Evolutionary conservation across 2,329 filamentous ascomycete genomes (phyloP).

Genomic region (Penicillium corylophilum): DNA sequence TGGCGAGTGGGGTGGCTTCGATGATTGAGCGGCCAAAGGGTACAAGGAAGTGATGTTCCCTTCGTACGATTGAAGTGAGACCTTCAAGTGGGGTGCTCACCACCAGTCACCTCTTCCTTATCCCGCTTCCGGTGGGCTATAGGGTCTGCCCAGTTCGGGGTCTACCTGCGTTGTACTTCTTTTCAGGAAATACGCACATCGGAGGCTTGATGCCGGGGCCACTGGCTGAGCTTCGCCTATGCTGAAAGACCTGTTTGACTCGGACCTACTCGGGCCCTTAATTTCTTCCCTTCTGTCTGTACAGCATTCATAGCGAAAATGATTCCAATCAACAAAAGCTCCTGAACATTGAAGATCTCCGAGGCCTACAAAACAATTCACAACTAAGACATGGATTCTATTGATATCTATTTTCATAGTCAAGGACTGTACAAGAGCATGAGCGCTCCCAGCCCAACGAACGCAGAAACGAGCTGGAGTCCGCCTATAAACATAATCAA

Average conservation of each 20-base stretch:
- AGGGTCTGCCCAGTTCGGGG: not conserved
- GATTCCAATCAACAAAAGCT: not conserved
- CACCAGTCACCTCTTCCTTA: not conserved
- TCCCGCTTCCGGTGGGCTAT: not conserved
- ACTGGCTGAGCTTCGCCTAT: not conserved
- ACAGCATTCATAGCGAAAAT: constrained; percentile 17
- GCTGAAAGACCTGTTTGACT: not conserved
- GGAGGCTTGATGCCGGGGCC: not conserved
- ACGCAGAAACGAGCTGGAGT: not conserved
- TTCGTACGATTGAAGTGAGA: not conserved
- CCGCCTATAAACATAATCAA: constrained; percentile 1
- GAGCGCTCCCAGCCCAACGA: not conserved
- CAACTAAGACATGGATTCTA: not conserved
- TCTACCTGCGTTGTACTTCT: not conserved
- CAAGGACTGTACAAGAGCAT: constrained; percentile 11
- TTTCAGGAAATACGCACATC: not conserved
- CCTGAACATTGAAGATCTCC: too few species aligned
- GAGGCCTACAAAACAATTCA: not conserved
- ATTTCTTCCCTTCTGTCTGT: constrained; percentile 1
- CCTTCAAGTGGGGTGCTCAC: not conserved
- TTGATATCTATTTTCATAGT: constrained; percentile 2
- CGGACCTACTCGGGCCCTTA: not conserved
- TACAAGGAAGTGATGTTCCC: not conserved
- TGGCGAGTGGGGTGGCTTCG: constrained; percentile 68
- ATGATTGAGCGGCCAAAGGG: constrained; percentile 41